A percentile compares a stretch with the other conserved stretches of the same genome.
phyloP scores from a whole-genome alignment of 2,329 filamentous ascomycete species.

The Colletotrichum falcatum region DNA sequence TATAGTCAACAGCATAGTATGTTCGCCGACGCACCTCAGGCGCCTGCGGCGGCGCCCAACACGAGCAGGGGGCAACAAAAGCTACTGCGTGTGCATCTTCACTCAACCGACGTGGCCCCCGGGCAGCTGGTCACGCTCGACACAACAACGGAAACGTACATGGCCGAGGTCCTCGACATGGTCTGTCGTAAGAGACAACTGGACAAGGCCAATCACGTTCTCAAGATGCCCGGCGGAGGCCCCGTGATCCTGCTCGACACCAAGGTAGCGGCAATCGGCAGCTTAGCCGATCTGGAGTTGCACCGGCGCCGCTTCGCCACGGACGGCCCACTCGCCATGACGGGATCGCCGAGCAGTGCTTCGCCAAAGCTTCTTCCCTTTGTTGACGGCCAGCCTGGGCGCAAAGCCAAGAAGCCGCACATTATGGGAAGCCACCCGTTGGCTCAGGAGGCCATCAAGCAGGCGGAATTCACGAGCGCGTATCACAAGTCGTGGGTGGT shows the following conservation, averaged over 20 bases:
- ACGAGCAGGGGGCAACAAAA: conserved; percentile 73
- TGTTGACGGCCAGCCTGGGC: conserved; percentile 54
- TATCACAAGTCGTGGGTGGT: conserved; percentile 84
- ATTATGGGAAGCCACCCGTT: conserved; percentile 73
- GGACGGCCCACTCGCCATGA: conserved; percentile 76
- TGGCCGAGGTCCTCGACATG: conserved; percentile 83
- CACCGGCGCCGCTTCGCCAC: conserved; percentile 80
- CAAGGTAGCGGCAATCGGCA: conserved; percentile 82
- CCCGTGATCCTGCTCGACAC: conserved; percentile 82
- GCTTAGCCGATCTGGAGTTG: conserved; percentile 80
- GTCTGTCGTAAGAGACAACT: conserved; percentile 82
- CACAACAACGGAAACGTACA: conserved; percentile 85
- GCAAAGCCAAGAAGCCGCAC: conserved; percentile 66
- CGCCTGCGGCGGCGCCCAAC: conserved; percentile 57
- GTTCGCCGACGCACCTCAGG: conserved; percentile 69
- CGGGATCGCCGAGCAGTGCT: conserved; percentile 75
- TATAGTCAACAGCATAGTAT: conserved; percentile 64
- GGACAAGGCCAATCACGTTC: conserved; percentile 82
- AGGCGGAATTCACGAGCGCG: conserved; percentile 67
- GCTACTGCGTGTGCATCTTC: conserved; percentile 78
- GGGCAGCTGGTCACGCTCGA: conserved; percentile 80
- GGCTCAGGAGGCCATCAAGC: conserved; percentile 71
- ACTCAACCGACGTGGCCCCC: conserved; percentile 75
- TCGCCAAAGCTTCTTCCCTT: conserved; percentile 74
- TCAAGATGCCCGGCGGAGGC: conserved; percentile 81